Evolutionary conservation across 345 rosid genomes (phyloP).

Genomic region (Gossypium anomalum): DNA sequence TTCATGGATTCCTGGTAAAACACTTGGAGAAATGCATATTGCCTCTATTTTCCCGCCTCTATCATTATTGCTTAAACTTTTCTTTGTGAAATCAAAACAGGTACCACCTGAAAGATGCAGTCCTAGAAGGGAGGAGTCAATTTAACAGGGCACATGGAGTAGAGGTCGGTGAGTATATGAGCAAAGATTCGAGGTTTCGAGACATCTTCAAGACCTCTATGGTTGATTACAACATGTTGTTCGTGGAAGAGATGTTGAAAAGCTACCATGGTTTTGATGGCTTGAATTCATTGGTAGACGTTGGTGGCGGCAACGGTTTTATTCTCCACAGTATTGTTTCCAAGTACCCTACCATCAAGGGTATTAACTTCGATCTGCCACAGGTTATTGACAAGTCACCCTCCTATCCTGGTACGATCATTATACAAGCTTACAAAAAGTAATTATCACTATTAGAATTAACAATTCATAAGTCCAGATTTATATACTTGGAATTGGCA

Average conservation of each 20-base stretch:
- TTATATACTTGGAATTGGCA: not conserved
- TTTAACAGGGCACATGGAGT: conserved; percentile 38
- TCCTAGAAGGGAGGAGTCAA: conserved; percentile 41
- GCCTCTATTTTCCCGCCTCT: not conserved
- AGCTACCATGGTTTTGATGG: conserved; percentile 41
- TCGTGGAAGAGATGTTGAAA: conserved; percentile 34
- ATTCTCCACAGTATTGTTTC: conserved; percentile 40
- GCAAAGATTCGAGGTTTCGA: conserved; percentile 31
- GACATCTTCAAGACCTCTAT: conserved; percentile 32
- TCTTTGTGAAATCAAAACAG: conserved; percentile 8
- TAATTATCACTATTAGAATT: not conserved
- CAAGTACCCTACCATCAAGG: conserved; percentile 38
- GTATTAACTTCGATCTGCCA: conserved; percentile 48
- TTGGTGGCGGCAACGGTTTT: conserved; percentile 55
- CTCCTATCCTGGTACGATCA: conserved; percentile 28
- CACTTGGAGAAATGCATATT: not conserved
- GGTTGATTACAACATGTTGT: conserved; percentile 36
- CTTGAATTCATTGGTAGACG: conserved; percentile 42
- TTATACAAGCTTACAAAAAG: not conserved
- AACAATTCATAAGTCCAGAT: not conserved
- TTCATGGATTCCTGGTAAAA: conserved; percentile 19
- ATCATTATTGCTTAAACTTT: not conserved
- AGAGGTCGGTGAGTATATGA: conserved; percentile 21
- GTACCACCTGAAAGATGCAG: conserved; percentile 41
- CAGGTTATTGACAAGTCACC: conserved; percentile 26